A percentile compares a stretch with the other conserved stretches of the same genome.
These are phyloP conservation scores for Chaetomium sp. DNA, from an alignment of 2,329 filamentous ascomycete genomes.

Conservation along the genomic window DNA sequence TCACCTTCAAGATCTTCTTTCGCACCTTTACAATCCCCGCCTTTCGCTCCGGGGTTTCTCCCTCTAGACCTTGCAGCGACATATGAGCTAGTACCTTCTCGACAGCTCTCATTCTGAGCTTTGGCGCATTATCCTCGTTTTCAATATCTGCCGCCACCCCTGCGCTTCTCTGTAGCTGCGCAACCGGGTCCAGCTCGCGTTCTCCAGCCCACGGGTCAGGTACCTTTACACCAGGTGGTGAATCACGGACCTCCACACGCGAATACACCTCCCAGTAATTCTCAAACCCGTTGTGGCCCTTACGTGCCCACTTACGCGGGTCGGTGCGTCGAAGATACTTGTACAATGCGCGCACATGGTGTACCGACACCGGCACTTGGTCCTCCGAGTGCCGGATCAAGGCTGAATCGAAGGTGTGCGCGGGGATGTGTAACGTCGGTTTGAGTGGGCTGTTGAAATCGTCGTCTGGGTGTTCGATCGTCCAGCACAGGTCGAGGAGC, in stretches of 20 bases:
- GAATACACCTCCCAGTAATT: slow-evolving; percentile 1
- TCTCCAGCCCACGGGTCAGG: too few species aligned
- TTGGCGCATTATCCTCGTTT: too few species aligned
- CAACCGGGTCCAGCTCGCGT: too few species aligned
- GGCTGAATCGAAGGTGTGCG: neutral
- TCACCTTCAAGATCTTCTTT: too few species aligned
- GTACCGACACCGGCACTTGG: neutral
- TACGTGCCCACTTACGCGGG: neutral
- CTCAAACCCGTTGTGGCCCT: slow-evolving; percentile 2
- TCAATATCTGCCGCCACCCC: too few species aligned
- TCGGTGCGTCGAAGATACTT: slow-evolving; percentile 5
- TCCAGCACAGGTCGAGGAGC: neutral
- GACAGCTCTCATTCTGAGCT: too few species aligned
- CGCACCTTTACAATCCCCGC: too few species aligned
- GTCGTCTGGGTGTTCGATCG: neutral
- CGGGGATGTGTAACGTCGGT: neutral
- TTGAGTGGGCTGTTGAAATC: neutral
- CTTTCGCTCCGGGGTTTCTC: too few species aligned
- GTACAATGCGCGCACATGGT: neutral
- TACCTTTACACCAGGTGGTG: too few species aligned
- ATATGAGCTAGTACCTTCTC: too few species aligned
- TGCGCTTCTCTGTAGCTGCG: too few species aligned
- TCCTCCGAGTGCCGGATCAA: neutral
- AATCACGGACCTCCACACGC: neutral
- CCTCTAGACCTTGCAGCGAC: too few species aligned